phyloP scores from a whole-genome alignment of 2,329 filamentous ascomycete species.

The Fonsecaea pedrosoi region DNA sequence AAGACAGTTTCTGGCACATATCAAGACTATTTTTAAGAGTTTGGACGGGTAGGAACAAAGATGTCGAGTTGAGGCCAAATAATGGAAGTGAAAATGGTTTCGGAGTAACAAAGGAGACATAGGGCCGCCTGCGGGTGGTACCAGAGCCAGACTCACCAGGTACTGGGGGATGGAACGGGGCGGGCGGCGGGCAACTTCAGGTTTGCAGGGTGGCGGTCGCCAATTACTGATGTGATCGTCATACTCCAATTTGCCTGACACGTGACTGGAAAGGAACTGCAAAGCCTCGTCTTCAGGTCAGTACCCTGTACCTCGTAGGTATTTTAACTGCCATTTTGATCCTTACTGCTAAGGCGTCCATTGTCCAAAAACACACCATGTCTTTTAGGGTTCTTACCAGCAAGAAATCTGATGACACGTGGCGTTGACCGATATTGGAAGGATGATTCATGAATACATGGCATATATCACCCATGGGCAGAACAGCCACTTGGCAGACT shows the following conservation, averaged over 20 bases:
- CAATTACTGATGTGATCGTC: slow-evolving; percentile 8
- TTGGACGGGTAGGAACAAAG: background rate
- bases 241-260: background rate
- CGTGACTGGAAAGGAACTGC: background rate
- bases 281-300: background rate
- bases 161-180: background rate
- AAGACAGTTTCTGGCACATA: background rate
- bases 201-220: background rate
- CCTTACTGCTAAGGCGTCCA: background rate
- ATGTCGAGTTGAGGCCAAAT: slow-evolving; percentile 8
- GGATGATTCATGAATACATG: background rate
- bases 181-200: background rate
- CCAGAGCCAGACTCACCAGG: background rate
- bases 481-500: background rate
- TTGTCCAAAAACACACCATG: background rate
- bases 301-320: no score
- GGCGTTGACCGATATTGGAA: background rate
- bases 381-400: background rate
- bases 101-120: slow-evolving; percentile 7
- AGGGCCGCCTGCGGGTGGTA: background rate
- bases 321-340: background rate
- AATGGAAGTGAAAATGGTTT: slow-evolving; percentile 1
- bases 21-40: background rate
- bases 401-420: background rate
- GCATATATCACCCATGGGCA: background rate